These are phyloP conservation scores for Mentha longifolia DNA, from an alignment of 257 asterid genomes.

Conservation along the genomic window DNA sequence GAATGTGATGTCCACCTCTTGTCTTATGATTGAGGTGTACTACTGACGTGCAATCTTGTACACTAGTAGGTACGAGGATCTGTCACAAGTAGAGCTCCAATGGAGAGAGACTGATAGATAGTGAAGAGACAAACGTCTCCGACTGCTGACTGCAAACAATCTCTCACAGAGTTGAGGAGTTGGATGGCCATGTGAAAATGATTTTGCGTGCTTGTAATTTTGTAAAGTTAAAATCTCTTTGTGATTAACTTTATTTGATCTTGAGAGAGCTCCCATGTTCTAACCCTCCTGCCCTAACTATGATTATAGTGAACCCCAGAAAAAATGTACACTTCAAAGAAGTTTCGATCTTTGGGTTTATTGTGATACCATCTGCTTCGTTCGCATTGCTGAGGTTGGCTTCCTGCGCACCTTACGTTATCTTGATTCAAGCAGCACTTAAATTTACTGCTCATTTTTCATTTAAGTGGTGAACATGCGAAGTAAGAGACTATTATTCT, in stretches of 20 bases:
- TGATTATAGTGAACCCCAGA: background rate
- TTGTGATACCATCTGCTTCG: background rate
- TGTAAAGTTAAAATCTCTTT: background rate
- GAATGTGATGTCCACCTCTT: slow-evolving; percentile 11
- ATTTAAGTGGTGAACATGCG: background rate
- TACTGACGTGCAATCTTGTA: slow-evolving; percentile 24
- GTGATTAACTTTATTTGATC: background rate
- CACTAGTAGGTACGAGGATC: slow-evolving; percentile 55
- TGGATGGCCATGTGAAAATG: background rate
- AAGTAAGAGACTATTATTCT: background rate
- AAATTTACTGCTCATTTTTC: background rate
- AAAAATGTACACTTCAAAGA: background rate
- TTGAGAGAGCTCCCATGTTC: background rate
- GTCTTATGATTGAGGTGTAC: background rate
- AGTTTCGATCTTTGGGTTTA: background rate
- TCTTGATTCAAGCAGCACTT: background rate
- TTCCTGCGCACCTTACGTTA: too few species aligned
- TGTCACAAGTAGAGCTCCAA: slow-evolving; percentile 39
- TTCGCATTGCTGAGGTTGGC: background rate
- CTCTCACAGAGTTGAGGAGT: background rate
- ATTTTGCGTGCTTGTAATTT: background rate
- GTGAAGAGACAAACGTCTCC: slow-evolving; percentile 38
- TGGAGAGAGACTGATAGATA: slow-evolving; percentile 33
- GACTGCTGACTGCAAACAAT: slow-evolving; percentile 25
- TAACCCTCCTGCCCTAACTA: background rate